Percentiles rank a stretch among this genome's conserved stretches.
phyloP scores from a whole-genome alignment of 345 rosid genomes.

The Crucihimalaya himalaica region DNA sequence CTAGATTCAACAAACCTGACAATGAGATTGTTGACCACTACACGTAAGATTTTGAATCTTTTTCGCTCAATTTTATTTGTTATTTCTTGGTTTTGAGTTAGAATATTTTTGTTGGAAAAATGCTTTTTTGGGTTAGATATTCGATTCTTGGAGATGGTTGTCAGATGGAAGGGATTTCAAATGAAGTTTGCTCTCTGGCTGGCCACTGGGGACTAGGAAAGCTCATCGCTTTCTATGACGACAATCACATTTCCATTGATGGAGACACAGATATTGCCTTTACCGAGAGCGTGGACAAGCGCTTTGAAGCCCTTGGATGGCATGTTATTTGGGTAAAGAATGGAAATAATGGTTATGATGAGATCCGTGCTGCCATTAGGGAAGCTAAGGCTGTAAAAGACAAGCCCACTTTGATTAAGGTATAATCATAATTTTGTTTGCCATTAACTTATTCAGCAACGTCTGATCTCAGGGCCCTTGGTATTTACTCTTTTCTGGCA shows the following conservation, averaged over 20 bases:
- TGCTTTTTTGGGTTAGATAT: conserved; percentile 50
- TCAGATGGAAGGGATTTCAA: conserved; percentile 94
- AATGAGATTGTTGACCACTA: conserved; percentile 74
- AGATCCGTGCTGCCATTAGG: conserved; percentile 95
- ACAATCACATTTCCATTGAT: conserved; percentile 97
- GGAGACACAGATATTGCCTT: conserved; percentile 97
- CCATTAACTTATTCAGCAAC: background rate
- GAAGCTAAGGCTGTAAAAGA: conserved; percentile 94
- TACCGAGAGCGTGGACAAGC: conserved; percentile 76
- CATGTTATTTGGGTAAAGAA: conserved; percentile 99
- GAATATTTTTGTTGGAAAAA: background rate
- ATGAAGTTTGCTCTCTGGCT: conserved; percentile 89
- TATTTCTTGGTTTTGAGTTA: background rate
- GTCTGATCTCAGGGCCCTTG: background rate
- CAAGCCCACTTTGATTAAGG: conserved; percentile 88
- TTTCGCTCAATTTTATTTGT: background rate
- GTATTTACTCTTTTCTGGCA: background rate
- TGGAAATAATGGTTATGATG: conserved; percentile 96
- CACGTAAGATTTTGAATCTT: conserved; percentile 56
- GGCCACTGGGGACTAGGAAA: conserved; percentile 99
- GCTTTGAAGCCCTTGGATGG: conserved; percentile 98
- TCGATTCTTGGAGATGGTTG: conserved; percentile 91
- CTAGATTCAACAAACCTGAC: conserved; percentile 83
- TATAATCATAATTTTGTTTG: conserved; percentile 22
- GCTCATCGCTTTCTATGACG: conserved; percentile 95